phyloP scores from a whole-genome alignment of 371 early-diverging fungal genomes.

The Mortierella sp. region DNA sequence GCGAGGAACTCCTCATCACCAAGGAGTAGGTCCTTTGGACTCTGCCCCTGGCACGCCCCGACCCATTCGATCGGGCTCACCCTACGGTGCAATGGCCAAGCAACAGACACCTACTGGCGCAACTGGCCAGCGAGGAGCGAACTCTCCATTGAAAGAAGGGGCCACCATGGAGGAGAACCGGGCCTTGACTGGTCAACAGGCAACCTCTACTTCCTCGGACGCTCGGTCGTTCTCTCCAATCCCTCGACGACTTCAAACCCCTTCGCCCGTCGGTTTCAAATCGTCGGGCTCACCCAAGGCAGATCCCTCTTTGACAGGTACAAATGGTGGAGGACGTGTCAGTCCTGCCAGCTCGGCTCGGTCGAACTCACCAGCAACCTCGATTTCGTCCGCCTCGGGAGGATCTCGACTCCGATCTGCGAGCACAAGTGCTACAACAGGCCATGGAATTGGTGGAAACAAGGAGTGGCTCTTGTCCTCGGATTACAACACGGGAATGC shows the following conservation, averaged over 20 bases:
- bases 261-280: conserved; percentile 27
- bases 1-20: background rate
- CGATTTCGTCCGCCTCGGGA: conserved; percentile 8
- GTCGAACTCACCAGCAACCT: conserved; percentile 13
- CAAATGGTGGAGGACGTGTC: background rate
- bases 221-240: conserved; percentile 32
- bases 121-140: conserved; percentile 1
- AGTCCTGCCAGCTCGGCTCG: conserved; percentile 15
- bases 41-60: conserved; percentile 15
- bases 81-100: conserved; percentile 32
- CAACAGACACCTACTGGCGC: conserved; percentile 17
- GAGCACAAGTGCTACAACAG: conserved; percentile 23
- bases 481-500: conserved; percentile 51
- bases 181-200: background rate
- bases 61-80: conserved; percentile 21
- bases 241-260: conserved; percentile 44
- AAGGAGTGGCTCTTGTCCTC: conserved; percentile 52
- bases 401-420: conserved; percentile 28
- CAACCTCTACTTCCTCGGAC: background rate
- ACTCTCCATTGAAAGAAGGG: conserved; percentile 31
- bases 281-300: conserved; percentile 9
- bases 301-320: background rate
- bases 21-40: background rate
- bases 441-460: conserved; percentile 1
- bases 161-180: background rate